Evolutionary conservation across 129 eudicot species (phyloP), one percentile per base, ranked within the genome.

Genomic region (Erigeron canadensis): DNA sequence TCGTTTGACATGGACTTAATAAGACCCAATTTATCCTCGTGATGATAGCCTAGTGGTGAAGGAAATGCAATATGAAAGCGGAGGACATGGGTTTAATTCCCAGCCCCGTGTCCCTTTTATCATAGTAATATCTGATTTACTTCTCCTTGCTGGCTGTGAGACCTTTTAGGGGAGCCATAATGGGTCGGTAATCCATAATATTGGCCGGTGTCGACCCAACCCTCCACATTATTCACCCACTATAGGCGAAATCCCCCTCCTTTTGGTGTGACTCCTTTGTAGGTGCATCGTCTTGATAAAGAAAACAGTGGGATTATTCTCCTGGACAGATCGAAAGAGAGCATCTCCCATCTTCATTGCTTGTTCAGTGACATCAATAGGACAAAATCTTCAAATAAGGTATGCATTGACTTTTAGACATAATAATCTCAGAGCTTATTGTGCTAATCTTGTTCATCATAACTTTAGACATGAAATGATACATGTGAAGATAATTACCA

Each of bases 251-350:
- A 28, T 28, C 34, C 34, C 34, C 4, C 17, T 56, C 72, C 17
- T 48, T 65, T 13, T 65, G 38, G 50, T 28, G 46, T 65, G 78
- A 18, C 11, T n/a, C n/a, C 39, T 58, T 23, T 62, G 58, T 83
- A 92, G 98, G 98, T 92, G 61, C 96, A 89, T 80, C 98, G 98
- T 79, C 91, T 92, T 85, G 98, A 92, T 72, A 78, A 91, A 74
- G 98, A 92, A 83, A 92, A 86, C 81, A 92, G 98, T 41, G 96
- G 98, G 58, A 87, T 92, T 65, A 66, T 83, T 17, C 44, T 92
- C 69, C 89, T 92, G 98, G 98, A 96, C 50, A 85, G 96, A 81
- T 84, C 98, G 60, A 77, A 80, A 66, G 95, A 87, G 77, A 92
- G 95, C 81, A 78, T 82, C 61, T 75, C 86, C 66, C 76, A 75